phyloP scores from a whole-genome alignment of 148 eudicot species.

The Rhododendron vialii region DNA sequence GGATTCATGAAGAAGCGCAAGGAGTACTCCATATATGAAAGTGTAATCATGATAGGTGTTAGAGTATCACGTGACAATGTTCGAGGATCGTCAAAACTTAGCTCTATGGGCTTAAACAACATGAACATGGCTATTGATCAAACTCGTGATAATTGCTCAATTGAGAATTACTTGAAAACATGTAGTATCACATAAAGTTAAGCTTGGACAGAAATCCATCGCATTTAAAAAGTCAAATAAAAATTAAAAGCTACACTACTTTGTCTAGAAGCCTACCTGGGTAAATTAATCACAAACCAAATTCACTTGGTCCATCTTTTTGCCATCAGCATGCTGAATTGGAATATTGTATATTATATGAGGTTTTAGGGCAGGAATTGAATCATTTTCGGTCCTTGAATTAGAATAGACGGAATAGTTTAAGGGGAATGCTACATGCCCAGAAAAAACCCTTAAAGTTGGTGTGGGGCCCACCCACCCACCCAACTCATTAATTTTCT shows the following conservation, averaged over 20 bases:
- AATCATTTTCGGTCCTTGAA: background rate
- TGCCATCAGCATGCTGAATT: background rate
- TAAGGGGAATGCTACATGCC: too few species aligned
- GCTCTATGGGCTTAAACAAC: background rate
- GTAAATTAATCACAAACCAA: background rate
- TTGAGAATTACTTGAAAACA: background rate
- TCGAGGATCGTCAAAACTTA: too few species aligned
- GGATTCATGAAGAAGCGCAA: too few species aligned
- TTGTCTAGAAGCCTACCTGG: background rate
- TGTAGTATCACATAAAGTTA: background rate
- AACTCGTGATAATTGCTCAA: background rate
- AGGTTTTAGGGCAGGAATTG: background rate
- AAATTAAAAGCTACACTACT: background rate
- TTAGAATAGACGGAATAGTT: too few species aligned
- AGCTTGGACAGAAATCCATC: background rate
- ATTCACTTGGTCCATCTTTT: background rate
- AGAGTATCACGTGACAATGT: too few species aligned
- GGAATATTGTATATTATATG: background rate
- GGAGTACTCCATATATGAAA: too few species aligned
- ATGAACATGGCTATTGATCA: background rate
- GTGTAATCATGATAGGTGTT: too few species aligned
- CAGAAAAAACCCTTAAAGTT: too few species aligned
- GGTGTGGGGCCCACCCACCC: too few species aligned
- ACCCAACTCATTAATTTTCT: too few species aligned
- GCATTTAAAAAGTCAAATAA: background rate